phyloP scores from a whole-genome alignment of 2,329 filamentous ascomycete genomes.

The Talaromyces sp. region DNA sequence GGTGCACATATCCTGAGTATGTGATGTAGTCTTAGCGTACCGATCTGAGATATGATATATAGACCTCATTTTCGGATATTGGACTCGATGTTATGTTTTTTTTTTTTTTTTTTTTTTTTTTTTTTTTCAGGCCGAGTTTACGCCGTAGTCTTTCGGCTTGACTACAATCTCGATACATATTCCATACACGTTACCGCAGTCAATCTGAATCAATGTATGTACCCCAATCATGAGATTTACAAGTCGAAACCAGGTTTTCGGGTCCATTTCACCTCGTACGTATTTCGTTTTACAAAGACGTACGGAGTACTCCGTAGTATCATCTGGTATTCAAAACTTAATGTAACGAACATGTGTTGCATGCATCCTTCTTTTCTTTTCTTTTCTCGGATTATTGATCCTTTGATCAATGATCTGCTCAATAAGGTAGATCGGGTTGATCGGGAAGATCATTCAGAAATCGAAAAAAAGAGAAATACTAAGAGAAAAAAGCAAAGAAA shows the following conservation, averaged over 20 bases:
- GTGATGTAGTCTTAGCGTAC: neutral
- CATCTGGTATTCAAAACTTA: neutral
- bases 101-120: no score
- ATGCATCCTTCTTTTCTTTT: neutral
- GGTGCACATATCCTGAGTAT: neutral
- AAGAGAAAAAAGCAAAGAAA: neutral
- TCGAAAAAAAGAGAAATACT: neutral
- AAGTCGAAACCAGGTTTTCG: neutral
- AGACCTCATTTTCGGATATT: neutral
- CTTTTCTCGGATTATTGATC: conserved; percentile 6
- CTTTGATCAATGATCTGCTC: neutral
- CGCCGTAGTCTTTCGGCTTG: neutral
- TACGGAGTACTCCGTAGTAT: neutral
- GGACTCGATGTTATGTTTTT: neutral
- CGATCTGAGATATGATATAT: neutral
- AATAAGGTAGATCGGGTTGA: neutral
- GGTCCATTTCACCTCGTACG: neutral
- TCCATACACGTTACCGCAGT: conserved; percentile 7
- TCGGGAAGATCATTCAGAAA: neutral
- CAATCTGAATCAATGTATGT: neutral
- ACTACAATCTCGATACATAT: neutral
- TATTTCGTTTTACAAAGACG: neutral
- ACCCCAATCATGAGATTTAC: neutral
- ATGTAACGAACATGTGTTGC: neutral
- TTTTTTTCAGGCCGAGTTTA: neutral